A percentile compares a stretch with the other conserved stretches of the same genome.
Conservation (phyloP, 169 alveolate genomes). For the Eimeria nieschulzi region DNA sequence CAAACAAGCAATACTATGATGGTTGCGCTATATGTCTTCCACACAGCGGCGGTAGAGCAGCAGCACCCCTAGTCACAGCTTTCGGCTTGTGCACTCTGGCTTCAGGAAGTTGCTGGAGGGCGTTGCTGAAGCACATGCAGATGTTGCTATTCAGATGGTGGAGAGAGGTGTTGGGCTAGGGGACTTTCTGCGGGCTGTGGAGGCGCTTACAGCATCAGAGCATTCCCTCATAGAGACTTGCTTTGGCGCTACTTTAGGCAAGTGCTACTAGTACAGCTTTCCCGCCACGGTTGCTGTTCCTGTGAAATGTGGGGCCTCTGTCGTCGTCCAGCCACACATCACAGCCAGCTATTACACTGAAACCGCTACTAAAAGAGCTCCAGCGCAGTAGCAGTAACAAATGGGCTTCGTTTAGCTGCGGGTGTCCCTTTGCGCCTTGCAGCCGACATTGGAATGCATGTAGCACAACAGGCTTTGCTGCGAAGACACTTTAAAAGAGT, state of each 20-base stretch:
- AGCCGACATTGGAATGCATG: constrained; percentile 65
- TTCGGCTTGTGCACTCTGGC: background rate
- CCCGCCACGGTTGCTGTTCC: background rate
- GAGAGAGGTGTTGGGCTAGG: constrained; percentile 40
- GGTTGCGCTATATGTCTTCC: background rate
- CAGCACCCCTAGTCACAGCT: background rate
- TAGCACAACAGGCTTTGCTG: constrained; percentile 55
- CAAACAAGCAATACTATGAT: background rate
- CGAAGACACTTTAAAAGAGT: constrained; percentile 30
- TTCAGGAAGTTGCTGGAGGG: constrained; percentile 58
- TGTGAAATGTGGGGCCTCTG: background rate
- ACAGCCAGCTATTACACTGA: no score
- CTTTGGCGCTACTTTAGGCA: constrained; percentile 59
- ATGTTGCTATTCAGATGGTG: constrained; percentile 32
- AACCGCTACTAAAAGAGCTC: no score
- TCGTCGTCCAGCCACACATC: no score
- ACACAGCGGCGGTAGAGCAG: background rate
- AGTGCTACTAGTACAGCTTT: constrained; percentile 4
- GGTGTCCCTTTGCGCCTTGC: background rate
- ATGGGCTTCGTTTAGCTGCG: background rate
- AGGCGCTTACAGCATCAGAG: constrained; percentile 61
- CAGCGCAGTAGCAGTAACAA: no score
- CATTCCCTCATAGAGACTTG: constrained; percentile 47
- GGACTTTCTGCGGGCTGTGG: constrained; percentile 48
- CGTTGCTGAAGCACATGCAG: constrained; percentile 47